Base-by-base conservation (phyloP, 352 stramenopile genomes). In the Pythium rhizo-oryzae region DNA sequence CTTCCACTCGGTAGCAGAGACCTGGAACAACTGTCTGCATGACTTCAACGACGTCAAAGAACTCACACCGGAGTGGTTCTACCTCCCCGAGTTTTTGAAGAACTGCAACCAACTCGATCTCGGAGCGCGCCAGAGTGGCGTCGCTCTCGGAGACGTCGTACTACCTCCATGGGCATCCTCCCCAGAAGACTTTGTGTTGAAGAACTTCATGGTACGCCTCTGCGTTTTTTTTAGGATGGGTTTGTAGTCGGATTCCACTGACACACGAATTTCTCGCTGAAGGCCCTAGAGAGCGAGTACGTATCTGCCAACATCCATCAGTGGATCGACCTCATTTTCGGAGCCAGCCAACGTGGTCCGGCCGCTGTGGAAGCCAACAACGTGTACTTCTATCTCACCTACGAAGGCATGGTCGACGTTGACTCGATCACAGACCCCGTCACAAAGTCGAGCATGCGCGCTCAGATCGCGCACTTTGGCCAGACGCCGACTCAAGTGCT, bases 371-470 rank as follows among this genome's bases (percentile, higher is more conserved):
- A 93, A 15, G 93, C 97, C 9, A 93, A 98, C 69, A 99, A 99
- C 72, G 77, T 99, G 12, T 99, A 99, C 74, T 98, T 99, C 74
- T 98, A 99, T 70, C 82, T 99, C 39, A 99, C 94, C 1, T 99
- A 99, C 69, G 97, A 99, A 82, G 97, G 97, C 47, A 96, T 97
- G 75, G 96, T 99, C 47, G 96, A 99, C 72, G 87, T 99, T 39
- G 93, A 99, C 69, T 97, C 96, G 8, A 96, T 97, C 72, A 77
- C 96, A 25, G 94, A 99, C 44, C 77, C 97, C 9, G 82, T 98
- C 30, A 79, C 96, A 30, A 93, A 96, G 70, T 96, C 96, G 44
- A 98, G 96, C 19, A 95, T 96, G 77, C 95, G 98, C 67, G 92
- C 94, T 68, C 97, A 99, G 72, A 99, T 99, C 37, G 91, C 98